These are phyloP conservation scores for Yamadazyma endophytica DNA, from an alignment of 805 yeast species.

Conservation along the genomic window DNA sequence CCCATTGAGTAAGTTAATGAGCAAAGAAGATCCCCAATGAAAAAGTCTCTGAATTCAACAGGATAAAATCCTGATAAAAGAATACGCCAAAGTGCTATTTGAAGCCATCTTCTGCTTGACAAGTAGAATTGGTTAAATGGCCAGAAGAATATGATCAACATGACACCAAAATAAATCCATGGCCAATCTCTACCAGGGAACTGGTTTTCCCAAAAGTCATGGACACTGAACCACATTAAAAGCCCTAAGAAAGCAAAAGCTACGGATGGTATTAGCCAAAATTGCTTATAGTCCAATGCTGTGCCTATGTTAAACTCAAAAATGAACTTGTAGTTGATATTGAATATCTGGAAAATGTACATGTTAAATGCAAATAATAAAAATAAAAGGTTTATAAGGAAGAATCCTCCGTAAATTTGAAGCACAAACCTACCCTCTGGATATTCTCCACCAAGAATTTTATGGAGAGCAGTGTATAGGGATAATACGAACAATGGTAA, in stretches of 20 bases:
- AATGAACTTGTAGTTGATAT: slow-evolving; percentile 86
- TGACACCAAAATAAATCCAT: slow-evolving; percentile 62
- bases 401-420: slow-evolving; percentile 93
- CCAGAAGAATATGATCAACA: slow-evolving; percentile 45
- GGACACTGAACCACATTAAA: slow-evolving; percentile 73
- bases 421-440: slow-evolving; percentile 60
- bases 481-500: slow-evolving; percentile 66
- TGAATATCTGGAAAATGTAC: slow-evolving; percentile 64
- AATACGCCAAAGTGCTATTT: slow-evolving; percentile 67
- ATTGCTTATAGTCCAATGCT: slow-evolving; percentile 63
- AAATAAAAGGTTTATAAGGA: slow-evolving; percentile 57
- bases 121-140: slow-evolving; percentile 59
- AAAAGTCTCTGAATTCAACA: slow-evolving; percentile 92
- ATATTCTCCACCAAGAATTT: slow-evolving; percentile 31
- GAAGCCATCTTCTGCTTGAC: slow-evolving; percentile 74
- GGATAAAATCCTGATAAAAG: slow-evolving; percentile 83
- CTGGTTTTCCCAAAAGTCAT: slow-evolving; percentile 55
- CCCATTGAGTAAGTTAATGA: slow-evolving; percentile 86
- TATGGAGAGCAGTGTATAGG: slow-evolving; percentile 46
- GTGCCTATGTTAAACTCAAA: slow-evolving; percentile 78
- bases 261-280: slow-evolving; percentile 58
- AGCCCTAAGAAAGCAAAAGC: slow-evolving; percentile 54
- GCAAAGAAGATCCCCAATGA: slow-evolving; percentile 86
- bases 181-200: slow-evolving; percentile 77
- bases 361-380: slow-evolving; percentile 67